A percentile compares a stretch with the other conserved stretches of the same genome.
Evolutionary conservation across 495 filamentous ascomycete species (phyloP).

Genomic region (Aspergillus kassunensis): DNA sequence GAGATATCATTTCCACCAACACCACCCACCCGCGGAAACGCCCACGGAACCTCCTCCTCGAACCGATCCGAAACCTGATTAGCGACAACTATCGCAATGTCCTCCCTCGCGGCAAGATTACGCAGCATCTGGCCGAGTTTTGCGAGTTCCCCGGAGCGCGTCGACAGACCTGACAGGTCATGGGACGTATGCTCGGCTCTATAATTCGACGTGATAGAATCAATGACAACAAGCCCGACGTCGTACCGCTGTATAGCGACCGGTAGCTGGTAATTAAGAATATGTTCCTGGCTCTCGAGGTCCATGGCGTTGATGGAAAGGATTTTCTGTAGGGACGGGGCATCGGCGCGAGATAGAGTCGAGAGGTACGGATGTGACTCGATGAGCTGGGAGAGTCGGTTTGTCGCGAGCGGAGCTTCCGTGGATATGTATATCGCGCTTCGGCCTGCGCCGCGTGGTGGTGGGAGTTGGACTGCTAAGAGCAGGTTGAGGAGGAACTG

Average conservation of each 20-base stretch:
- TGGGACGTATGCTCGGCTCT: slow-evolving; percentile 68
- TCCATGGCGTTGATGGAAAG: slow-evolving; percentile 82
- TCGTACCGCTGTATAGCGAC: slow-evolving; percentile 70
- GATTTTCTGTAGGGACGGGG: slow-evolving; percentile 65
- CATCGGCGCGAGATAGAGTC: slow-evolving; percentile 37
- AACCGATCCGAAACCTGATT: slow-evolving; percentile 98
- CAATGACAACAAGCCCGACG: slow-evolving; percentile 77
- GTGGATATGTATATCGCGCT: slow-evolving; percentile 92
- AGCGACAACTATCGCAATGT: slow-evolving; percentile 81
- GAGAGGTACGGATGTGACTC: slow-evolving; percentile 59
- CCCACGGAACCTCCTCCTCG: slow-evolving; percentile 21
- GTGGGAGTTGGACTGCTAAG: slow-evolving; percentile 73
- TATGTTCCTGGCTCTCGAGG: slow-evolving; percentile 93
- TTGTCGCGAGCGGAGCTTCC: slow-evolving; percentile 77
- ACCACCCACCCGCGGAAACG: slow-evolving; percentile 4
- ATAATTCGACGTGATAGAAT: slow-evolving; percentile 92
- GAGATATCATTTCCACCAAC: too few species aligned
- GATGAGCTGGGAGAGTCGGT: slow-evolving; percentile 74
- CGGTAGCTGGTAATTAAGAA: slow-evolving; percentile 85
- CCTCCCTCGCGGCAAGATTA: slow-evolving; percentile 63
- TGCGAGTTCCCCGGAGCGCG: slow-evolving; percentile 64
- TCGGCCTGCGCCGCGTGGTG: slow-evolving; percentile 63
- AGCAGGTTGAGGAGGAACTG: slow-evolving; percentile 88
- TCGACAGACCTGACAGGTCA: slow-evolving; percentile 33
- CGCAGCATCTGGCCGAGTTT: slow-evolving; percentile 73